A percentile compares a stretch with the other conserved stretches of the same genome.
Conservation (phyloP, 345 rosid genomes). For the Clausena lansium region DNA sequence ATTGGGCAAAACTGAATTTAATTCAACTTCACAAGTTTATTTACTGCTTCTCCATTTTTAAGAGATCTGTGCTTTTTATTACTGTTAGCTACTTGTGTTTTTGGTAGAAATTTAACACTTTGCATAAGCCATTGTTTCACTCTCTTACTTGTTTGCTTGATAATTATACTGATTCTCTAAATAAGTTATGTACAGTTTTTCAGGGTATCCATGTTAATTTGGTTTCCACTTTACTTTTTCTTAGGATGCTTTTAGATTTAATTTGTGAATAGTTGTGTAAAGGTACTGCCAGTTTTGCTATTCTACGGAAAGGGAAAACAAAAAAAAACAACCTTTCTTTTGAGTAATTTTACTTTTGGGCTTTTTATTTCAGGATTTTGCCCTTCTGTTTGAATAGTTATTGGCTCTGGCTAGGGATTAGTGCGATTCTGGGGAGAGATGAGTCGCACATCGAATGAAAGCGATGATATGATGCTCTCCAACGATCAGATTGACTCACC, state of each 20-base stretch:
- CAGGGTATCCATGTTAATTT: neutral
- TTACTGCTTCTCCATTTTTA: neutral
- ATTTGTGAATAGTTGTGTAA: conserved; percentile 14
- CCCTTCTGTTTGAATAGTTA: conserved; percentile 37
- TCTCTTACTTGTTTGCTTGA: neutral
- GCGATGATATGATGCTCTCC: conserved; percentile 56
- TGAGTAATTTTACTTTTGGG: conserved; percentile 7
- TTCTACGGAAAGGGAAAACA: neutral
- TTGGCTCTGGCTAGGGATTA: conserved; percentile 31
- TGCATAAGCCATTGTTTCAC: neutral
- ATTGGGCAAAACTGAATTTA: conserved; percentile 2
- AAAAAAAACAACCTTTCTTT: neutral
- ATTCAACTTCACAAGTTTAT: neutral
- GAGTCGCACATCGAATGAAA: conserved; percentile 62
- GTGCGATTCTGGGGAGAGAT: conserved; percentile 49
- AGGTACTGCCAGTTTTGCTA: conserved; percentile 4
- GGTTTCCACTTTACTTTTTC: conserved; percentile 6
- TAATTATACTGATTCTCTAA: neutral
- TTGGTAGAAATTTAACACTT: neutral
- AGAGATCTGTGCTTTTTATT: neutral
- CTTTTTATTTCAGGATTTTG: conserved; percentile 39
- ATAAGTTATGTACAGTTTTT: neutral
- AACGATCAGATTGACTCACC: conserved; percentile 56
- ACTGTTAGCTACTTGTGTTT: neutral
- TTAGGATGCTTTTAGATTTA: neutral